Conservation (phyloP, 2,329 filamentous ascomycete genomes). For the Xylaria sp. region DNA sequence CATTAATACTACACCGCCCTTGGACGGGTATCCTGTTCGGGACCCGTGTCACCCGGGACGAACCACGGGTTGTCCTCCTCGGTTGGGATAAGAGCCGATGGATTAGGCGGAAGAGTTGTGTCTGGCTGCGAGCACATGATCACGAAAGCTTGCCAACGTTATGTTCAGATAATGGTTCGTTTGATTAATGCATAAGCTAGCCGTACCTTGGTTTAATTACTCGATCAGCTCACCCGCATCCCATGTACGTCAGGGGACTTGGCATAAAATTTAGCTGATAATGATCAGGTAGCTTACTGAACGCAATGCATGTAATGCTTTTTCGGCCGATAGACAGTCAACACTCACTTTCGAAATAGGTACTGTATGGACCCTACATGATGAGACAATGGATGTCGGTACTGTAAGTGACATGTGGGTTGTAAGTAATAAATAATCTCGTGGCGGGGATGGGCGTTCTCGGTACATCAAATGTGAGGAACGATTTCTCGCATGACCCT, state of each 20-base stretch:
- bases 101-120: not conserved
- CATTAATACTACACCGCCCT: not conserved
- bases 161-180: not conserved
- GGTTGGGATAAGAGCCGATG: slow-evolving; percentile 1
- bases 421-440: slow-evolving; percentile 3
- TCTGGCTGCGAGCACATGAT: not conserved
- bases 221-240: not conserved
- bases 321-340: not conserved
- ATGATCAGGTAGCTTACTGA: not conserved
- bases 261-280: not conserved
- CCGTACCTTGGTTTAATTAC: not conserved
- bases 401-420: not conserved
- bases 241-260: not conserved
- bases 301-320: not conserved
- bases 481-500: slow-evolving; percentile 23
- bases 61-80: not conserved
- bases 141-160: not conserved
- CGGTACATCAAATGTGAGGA: slow-evolving; percentile 16
- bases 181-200: slow-evolving; percentile 2
- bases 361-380: not conserved
- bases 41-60: not conserved
- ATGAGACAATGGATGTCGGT: slow-evolving; percentile 5
- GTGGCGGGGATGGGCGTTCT: not conserved
- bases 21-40: not conserved
- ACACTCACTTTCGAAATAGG: not conserved